A percentile compares a stretch with the other conserved stretches of the same genome.
phyloP scores from a whole-genome alignment of 2,329 filamentous ascomycete genomes.

The Monosporascus sp. region DNA sequence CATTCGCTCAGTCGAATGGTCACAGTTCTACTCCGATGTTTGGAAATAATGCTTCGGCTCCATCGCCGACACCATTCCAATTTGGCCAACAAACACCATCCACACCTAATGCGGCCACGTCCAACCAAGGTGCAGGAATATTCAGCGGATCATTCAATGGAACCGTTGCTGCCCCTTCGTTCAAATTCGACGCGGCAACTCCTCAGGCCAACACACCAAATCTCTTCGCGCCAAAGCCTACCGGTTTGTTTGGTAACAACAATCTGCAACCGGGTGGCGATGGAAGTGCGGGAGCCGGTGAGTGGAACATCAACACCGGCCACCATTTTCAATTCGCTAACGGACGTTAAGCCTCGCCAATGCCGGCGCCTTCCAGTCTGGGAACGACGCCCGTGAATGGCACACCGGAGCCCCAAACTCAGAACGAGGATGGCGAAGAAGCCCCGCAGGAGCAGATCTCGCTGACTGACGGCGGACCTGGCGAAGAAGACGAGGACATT shows the following conservation, averaged over 20 bases:
- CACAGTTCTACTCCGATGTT: constrained; percentile 15
- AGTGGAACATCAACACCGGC: constrained; percentile 18
- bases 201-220: constrained; percentile 21
- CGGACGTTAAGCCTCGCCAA: constrained; percentile 24
- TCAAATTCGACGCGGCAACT: constrained; percentile 34
- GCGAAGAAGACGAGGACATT: constrained; percentile 67
- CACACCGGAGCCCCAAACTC: constrained; percentile 51
- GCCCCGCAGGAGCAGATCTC: constrained; percentile 65
- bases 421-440: constrained; percentile 39
- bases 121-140: constrained; percentile 12
- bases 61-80: constrained; percentile 18
- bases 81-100: constrained; percentile 21
- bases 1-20: constrained; percentile 18
- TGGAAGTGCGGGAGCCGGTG: constrained; percentile 37
- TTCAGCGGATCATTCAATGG: constrained; percentile 22
- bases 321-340: constrained; percentile 5
- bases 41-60: constrained; percentile 10
- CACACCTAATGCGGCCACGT: constrained; percentile 16
- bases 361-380: constrained; percentile 56
- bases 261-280: constrained; percentile 28
- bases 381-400: constrained; percentile 55
- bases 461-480: constrained; percentile 59
- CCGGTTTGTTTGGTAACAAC: constrained; percentile 17
- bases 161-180: constrained; percentile 20
- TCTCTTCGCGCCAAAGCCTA: constrained; percentile 22